Evolutionary conservation across 129 eudicot species (phyloP).

Genomic region (carrot (Daucus carota)): DNA sequence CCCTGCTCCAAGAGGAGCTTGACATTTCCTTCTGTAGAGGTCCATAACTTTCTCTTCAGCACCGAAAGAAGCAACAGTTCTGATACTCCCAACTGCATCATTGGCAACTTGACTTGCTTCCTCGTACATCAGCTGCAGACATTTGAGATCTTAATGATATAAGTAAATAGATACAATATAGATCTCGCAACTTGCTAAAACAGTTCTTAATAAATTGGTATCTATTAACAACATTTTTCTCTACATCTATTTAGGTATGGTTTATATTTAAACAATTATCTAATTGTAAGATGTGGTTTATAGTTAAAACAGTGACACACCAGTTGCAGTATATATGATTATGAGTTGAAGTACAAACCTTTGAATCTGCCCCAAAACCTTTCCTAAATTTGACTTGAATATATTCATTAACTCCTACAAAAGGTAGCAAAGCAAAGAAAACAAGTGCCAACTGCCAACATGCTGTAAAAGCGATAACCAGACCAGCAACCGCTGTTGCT

Average conservation of each 20-base stretch:
- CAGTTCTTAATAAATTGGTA: neutral
- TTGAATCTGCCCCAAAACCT: conserved; percentile 93
- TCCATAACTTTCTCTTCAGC: conserved; percentile 81
- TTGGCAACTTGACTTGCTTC: conserved; percentile 90
- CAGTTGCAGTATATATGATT: neutral
- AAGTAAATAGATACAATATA: neutral
- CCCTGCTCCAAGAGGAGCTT: conserved; percentile 59
- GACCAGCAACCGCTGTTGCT: conserved; percentile 43
- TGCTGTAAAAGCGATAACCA: conserved; percentile 62
- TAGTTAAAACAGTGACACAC: neutral
- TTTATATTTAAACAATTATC: neutral
- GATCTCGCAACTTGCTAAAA: neutral
- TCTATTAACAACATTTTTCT: neutral
- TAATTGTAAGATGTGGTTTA: no score
- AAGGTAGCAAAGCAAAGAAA: conserved; percentile 62
- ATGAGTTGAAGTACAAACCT: conserved; percentile 32
- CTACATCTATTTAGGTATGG: neutral
- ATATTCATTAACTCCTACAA: conserved; percentile 51
- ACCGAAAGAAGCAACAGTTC: conserved; percentile 85
- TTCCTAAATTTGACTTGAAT: conserved; percentile 60
- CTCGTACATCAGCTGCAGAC: conserved; percentile 60
- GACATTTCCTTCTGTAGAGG: conserved; percentile 59
- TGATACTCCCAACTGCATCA: conserved; percentile 87
- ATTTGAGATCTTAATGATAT: neutral
- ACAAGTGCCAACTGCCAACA: conserved; percentile 83